Evolutionary conservation across 139 green algal genomes (phyloP), one percentile per base, ranked within the genome.

Genomic region (Closterium sp.): DNA sequence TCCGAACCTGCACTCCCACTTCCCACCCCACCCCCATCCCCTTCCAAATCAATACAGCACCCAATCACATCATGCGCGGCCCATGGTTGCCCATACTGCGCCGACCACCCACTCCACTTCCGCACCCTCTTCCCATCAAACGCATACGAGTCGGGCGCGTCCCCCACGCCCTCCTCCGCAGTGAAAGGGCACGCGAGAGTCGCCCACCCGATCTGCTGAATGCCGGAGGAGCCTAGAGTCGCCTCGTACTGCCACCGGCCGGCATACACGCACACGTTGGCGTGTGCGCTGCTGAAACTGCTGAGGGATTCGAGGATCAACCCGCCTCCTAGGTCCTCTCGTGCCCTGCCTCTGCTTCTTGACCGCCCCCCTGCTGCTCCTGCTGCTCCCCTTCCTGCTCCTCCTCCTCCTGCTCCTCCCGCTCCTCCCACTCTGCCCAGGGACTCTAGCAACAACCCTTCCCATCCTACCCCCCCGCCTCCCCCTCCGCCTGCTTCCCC

Each of bases 161-260:
- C 98, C 2, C 98, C 98, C 70, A 99, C 97, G 17, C 98, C 98
- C 92, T 99, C 97, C 93, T 99, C 98, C 9, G 95, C 94, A 9
- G 96, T 99, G 95, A 98, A 99, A 1, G 95, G 96, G 79, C 97
- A 98, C 21, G 91, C 31, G 1, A 97, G 70, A 0, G 97, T 98
- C 24, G 96, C 97, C 97, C 97, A 99, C 1, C 97, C 97, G 45
- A 99, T 94, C 96, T 99, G 97, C 95, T 97, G 95, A 86, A 99
- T 98, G 73, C 93, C 93, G 11, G 94, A 42, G 0, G 95, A 98
- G 0, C 95, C 92, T 90, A 99, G 92, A 7, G 95, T 97, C 9
- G 95, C 96, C 94, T 99, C 98, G 93, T 98, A 99, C 96, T 97
- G 96, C 93, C 93, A 95, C 4, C 88, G 31, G 24, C 90, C 97